Base-by-base conservation (phyloP, 352 stramenopile genomes). In the Globisporangium cederbergense region DNA sequence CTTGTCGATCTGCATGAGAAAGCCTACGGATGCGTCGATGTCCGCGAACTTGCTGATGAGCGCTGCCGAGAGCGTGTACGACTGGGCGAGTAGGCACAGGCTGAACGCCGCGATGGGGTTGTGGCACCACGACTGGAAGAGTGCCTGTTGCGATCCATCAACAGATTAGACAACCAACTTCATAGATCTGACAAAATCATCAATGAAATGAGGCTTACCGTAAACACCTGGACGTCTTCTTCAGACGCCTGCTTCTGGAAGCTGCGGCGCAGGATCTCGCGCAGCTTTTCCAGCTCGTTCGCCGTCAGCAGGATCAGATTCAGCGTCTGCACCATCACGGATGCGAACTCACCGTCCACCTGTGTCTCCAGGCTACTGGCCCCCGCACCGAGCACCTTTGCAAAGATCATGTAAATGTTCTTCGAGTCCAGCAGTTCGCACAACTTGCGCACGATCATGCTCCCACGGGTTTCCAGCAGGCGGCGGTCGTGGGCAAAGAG, bases 1-100 rank as follows among this genome's bases (percentile, higher is more conserved):
- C 71, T 99, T 99, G 82, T 99, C 98, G 65, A 99, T 95, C 83
- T 99, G 97, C 91, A 99, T 99, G 7, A 99, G 76, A 71, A 99
- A 99, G 5, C 97, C 96, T 25, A 99, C 95, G n/a, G 93, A 98
- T 14, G 98, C 91, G 64, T 99, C 95, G 70, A 98, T 93, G 43
- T 96, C 79, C n/a, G 95, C 97, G 82, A 99, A 98, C 67, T 98
- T 96, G 67, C 93, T 90, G 40, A 99, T 97, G 53, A 99, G 88
- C 36, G 87, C 81, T 64, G 93, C 97, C 38, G 97, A 98, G 7
- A 99, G 75, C 55, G 98, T 95, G 83, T 99, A 99, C 9, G 97
- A 98, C 73, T 99, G 95, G 5, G 97, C 96, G 9, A 99, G 80
- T 14, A 99, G 88, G 66, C 97, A 99, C 11, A 99, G 79, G 30